A percentile compares a stretch with the other conserved stretches of the same genome.
phyloP scores from a whole-genome alignment of 2,329 filamentous ascomycete genomes.

The Botrytis deweyae region DNA sequence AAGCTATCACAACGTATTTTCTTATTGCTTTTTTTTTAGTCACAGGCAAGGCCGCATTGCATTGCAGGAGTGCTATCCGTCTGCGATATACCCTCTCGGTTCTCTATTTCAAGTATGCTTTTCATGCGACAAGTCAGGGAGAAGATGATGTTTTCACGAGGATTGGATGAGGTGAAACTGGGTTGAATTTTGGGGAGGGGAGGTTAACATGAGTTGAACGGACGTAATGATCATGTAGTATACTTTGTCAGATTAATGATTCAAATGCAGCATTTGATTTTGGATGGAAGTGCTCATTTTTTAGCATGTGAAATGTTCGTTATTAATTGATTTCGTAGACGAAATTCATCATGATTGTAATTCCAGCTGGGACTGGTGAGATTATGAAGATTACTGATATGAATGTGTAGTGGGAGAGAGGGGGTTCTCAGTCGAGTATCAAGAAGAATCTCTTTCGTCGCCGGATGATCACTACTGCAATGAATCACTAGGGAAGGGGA shows the following conservation, averaged over 20 bases:
- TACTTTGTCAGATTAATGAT: constrained; percentile 10
- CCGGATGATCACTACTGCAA: background rate
- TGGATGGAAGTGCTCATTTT: background rate
- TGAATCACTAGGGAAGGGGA: background rate
- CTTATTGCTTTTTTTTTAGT: background rate
- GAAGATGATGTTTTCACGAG: constrained; percentile 5
- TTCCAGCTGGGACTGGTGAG: background rate
- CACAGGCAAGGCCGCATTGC: constrained; percentile 13
- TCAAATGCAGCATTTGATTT: background rate
- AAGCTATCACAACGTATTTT: background rate
- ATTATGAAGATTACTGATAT: no score
- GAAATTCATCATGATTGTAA: background rate
- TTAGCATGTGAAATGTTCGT: background rate
- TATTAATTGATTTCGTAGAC: background rate
- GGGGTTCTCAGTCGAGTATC: background rate
- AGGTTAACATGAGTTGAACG: constrained; percentile 25
- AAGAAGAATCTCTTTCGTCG: background rate
- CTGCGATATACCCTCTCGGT: constrained; percentile 18
- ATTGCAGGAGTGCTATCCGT: constrained; percentile 14
- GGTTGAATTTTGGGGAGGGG: background rate
- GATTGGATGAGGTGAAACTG: background rate
- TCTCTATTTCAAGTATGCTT: constrained; percentile 5
- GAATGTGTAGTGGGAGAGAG: no score
- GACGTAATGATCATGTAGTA: constrained; percentile 13
- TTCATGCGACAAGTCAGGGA: background rate